Percentiles rank a stretch among this genome's conserved stretches.
Evolutionary conservation across 164 flowering plant genomes (phyloP).

Genomic region (Tinospora cordifolia): DNA sequence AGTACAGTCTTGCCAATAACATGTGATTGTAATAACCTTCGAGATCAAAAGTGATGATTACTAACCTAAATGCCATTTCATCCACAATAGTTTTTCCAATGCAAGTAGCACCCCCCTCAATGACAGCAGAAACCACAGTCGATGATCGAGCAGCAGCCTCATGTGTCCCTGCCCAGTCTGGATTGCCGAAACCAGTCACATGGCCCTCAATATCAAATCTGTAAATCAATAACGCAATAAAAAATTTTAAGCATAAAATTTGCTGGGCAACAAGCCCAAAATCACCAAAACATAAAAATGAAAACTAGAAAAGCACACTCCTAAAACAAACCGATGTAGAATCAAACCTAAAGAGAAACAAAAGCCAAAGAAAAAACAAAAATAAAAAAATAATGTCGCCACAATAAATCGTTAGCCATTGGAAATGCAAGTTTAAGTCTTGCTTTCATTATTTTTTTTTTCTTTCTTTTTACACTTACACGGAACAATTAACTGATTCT

Average conservation of each 20-base stretch:
- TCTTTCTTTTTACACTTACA: no score
- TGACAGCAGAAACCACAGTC: slow-evolving; percentile 50
- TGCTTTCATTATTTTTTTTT: no score
- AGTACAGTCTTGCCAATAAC: neutral
- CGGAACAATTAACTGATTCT: no score
- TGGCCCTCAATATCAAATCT: slow-evolving; percentile 84
- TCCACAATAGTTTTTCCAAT: slow-evolving; percentile 80
- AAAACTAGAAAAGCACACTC: neutral
- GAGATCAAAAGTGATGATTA: slow-evolving; percentile 3
- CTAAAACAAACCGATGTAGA: neutral
- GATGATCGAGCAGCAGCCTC: slow-evolving; percentile 60
- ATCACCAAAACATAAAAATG: neutral
- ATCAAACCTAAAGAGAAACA: no score
- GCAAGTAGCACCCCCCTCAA: slow-evolving; percentile 91
- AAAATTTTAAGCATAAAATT: neutral
- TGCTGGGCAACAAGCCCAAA: neutral
- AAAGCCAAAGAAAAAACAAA: neutral
- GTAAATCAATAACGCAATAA: slow-evolving; percentile 18
- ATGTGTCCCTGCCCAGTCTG: slow-evolving; percentile 80
- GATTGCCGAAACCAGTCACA: slow-evolving; percentile 88
- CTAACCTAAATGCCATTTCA: slow-evolving; percentile 74
- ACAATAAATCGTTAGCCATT: no score
- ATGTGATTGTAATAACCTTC: no score
- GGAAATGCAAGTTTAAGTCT: no score
- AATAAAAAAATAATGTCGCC: neutral